phyloP scores from a whole-genome alignment of 1,284 basidiomycete genomes.

The Moesziomyces aphidis region DNA sequence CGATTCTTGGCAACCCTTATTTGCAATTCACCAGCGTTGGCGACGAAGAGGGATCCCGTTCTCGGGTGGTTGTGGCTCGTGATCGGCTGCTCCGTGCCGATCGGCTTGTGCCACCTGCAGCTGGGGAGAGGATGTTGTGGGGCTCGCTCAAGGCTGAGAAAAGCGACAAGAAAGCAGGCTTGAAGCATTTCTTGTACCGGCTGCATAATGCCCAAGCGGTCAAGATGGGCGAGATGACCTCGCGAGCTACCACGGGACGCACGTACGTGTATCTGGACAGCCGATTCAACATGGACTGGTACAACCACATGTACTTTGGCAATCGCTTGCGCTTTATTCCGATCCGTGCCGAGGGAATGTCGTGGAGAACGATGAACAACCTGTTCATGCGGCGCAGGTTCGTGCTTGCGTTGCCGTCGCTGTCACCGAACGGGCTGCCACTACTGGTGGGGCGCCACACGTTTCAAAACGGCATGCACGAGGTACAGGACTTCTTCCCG shows the following conservation, averaged over 20 bases:
- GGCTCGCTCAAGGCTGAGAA: not conserved
- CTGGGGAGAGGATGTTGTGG: too few relatives aligned
- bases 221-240: not conserved
- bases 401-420: slow-evolving; percentile 2
- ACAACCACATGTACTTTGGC: slow-evolving; percentile 9
- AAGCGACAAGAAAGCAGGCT: not conserved
- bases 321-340: slow-evolving; percentile 6
- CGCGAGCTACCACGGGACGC: not conserved
- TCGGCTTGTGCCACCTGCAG: not conserved
- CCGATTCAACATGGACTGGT: not conserved
- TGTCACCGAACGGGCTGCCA: not conserved
- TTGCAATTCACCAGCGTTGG: not conserved
- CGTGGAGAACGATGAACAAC: not conserved
- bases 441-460: slow-evolving; percentile 3
- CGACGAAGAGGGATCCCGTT: too few relatives aligned
- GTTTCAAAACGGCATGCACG: not conserved
- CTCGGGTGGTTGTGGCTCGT: not conserved
- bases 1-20: not conserved
- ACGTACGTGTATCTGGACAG: slow-evolving; percentile 4
- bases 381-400: not conserved
- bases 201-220: not conserved
- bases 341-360: not conserved
- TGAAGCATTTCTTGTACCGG: not conserved
- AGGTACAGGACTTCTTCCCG: not conserved
- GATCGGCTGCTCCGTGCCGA: not conserved